phyloP scores from a whole-genome alignment of 2,329 filamentous ascomycete genomes.

The Xylariaceae sp. region DNA sequence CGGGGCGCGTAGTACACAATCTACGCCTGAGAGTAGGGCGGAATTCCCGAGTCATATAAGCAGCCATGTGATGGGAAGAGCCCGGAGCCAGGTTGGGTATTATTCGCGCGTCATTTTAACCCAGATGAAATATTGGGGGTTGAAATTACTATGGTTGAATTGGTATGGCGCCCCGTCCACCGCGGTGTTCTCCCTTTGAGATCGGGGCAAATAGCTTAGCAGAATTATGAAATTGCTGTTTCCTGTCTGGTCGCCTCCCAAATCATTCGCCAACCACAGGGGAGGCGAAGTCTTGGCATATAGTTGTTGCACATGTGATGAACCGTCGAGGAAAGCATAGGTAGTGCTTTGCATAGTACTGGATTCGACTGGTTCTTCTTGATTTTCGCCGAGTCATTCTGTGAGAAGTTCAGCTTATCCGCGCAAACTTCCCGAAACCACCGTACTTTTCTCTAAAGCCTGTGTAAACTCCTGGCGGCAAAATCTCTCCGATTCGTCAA shows the following conservation, averaged over 20 bases:
- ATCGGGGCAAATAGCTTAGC: background rate
- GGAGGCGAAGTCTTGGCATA: background rate
- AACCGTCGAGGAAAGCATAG: no score
- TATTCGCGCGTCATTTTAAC: background rate
- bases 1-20: background rate
- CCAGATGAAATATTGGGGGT: background rate
- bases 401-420: background rate
- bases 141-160: background rate
- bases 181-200: background rate
- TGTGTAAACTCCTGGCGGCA: background rate
- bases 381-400: background rate
- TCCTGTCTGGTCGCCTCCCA: background rate
- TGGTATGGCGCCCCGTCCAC: background rate
- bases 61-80: slow-evolving; percentile 8
- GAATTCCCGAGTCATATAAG: slow-evolving; percentile 16
- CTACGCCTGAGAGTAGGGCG: background rate
- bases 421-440: background rate
- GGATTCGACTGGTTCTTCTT: background rate
- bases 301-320: background rate
- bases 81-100: background rate
- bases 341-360: no score
- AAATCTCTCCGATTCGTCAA: background rate
- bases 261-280: background rate
- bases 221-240: background rate
- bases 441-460: background rate